Conservation (phyloP, 83 land plant genomes). For the Picea engelmannii region DNA sequence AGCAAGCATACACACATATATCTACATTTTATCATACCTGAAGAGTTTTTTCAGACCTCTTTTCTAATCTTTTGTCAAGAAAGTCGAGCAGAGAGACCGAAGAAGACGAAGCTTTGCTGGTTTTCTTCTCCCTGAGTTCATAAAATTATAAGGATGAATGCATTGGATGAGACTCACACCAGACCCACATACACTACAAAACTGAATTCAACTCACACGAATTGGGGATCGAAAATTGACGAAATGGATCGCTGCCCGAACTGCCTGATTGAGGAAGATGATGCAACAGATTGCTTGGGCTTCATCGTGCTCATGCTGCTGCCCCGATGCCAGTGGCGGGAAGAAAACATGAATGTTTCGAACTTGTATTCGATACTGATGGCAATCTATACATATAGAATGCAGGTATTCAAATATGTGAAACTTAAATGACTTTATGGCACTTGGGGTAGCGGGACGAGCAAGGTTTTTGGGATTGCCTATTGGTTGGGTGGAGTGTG, state of each 20-base stretch:
- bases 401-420: too few species aligned
- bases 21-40: neutral
- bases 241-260: constrained; percentile 13
- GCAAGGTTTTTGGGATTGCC: too few species aligned
- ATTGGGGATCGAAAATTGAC: neutral
- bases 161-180: too few species aligned
- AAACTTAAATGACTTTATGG: too few species aligned
- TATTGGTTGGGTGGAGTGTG: too few species aligned
- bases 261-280: constrained; percentile 9
- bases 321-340: too few species aligned
- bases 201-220: neutral
- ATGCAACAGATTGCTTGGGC: neutral
- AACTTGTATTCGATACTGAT: too few species aligned
- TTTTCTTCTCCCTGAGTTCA: neutral
- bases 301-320: constrained; percentile 5
- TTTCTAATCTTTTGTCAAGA: constrained; percentile 7
- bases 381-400: too few species aligned
- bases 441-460: too few species aligned
- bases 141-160: neutral
- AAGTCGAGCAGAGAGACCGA: neutral
- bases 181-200: neutral
- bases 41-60: neutral
- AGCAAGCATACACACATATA: neutral
- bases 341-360: too few species aligned
- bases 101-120: constrained; percentile 2